These are phyloP conservation scores for Arctium lappa DNA, from an alignment of 129 eudicot species.

Conservation along the genomic window DNA sequence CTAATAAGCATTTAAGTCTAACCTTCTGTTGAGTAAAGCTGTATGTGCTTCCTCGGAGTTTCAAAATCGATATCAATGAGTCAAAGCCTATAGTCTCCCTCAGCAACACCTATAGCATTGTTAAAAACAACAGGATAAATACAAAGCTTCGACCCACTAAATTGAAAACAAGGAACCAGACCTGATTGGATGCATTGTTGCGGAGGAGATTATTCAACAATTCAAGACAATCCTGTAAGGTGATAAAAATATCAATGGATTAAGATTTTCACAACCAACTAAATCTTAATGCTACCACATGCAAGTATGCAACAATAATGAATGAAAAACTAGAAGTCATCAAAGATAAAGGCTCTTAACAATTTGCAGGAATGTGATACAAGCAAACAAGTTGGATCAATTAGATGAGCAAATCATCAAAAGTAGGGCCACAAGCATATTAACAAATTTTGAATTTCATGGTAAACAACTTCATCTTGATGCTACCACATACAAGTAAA, in stretches of 20 bases:
- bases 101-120: slow-evolving; percentile 58
- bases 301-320: neutral
- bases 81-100: slow-evolving; percentile 93
- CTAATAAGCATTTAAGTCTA: slow-evolving; percentile 26
- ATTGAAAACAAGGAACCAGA: slow-evolving; percentile 9
- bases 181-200: slow-evolving; percentile 84
- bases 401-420: too few relatives aligned
- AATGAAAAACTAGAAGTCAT: neutral
- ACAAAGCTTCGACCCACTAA: neutral
- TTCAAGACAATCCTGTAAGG: slow-evolving; percentile 81
- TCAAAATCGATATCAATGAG: slow-evolving; percentile 68
- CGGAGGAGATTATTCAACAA: slow-evolving; percentile 83
- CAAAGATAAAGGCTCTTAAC: neutral
- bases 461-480: too few relatives aligned
- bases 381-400: too few relatives aligned
- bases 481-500: too few relatives aligned
- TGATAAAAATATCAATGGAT: slow-evolving; percentile 4
- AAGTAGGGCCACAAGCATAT: too few relatives aligned
- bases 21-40: slow-evolving; percentile 94
- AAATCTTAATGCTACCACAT: neutral
- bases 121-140: slow-evolving; percentile 4
- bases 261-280: neutral
- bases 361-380: neutral
- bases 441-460: too few relatives aligned
- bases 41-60: slow-evolving; percentile 72